Base-by-base conservation (phyloP, 768 basidiomycete genomes). In the Rhizopogon sp. region DNA sequence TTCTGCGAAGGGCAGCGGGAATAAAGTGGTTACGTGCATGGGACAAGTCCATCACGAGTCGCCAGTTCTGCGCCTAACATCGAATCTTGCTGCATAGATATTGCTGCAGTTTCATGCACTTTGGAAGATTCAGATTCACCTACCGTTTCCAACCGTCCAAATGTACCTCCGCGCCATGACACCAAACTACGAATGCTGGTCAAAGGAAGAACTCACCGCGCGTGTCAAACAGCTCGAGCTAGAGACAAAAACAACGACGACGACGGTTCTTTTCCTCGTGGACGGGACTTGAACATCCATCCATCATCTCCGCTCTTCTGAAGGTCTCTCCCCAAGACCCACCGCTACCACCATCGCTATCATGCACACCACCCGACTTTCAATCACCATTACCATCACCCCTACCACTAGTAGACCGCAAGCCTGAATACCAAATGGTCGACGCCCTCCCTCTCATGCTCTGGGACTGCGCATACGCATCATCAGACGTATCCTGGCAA, bases 351-450 rank as follows among this genome's bases (percentile, higher is more conserved):
- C 35, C 9, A 35, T 9, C 35, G 11, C 9, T 4, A 10, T 13
- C 35, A 9, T 2, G 29, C 42, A 28, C 56, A 5, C 45, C 22
- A 35, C 47, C 49, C 29, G 39, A 57, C 6, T 13, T 60, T 59
- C 54, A 74, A 71, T 40, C 22, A 25, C 22, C 22, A 25, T 25
- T 25, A 25, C 22, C 22, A 25, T 25, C 31, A 7, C 6, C 6
- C 1, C 70, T 77, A 11, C 72, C 80, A 39, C 66, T 84, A 14
- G 79, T 93, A 28, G 76, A 82, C 54, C 69, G 80, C 50, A 95
- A 94, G 67, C 96, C 96, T 2, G 82, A 84, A 46, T 98, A 98
- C 66, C 86, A 89, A 61, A 98, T 98, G 90, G 93, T 94, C 6
- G 89, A 95, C 60, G 87, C 83, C 1, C 76, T 97, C 0, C 95